Conservation (phyloP, 768 basidiomycete species). For the Boletus tomentosulus region DNA sequence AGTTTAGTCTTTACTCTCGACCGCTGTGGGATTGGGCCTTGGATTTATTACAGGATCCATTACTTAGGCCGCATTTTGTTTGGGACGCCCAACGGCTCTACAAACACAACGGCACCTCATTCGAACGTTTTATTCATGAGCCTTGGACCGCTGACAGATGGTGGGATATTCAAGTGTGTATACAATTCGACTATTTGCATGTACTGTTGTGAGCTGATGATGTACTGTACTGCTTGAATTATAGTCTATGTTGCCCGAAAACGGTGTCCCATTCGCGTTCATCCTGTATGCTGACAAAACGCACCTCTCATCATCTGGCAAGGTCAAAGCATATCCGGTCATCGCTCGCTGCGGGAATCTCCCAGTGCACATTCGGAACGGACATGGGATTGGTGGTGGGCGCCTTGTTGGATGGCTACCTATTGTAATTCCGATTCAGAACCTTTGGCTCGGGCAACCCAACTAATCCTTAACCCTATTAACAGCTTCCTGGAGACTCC, state of each 20-base stretch:
- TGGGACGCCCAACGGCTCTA: background rate
- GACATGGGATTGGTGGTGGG: background rate
- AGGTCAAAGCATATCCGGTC: background rate
- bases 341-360: no score
- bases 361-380: background rate
- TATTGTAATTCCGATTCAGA: no score
- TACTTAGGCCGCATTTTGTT: background rate
- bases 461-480: no score
- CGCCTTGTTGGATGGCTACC: no score
- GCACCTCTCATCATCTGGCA: background rate
- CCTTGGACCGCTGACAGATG: background rate
- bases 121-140: background rate
- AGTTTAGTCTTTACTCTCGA: background rate
- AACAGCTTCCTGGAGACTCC: no score
- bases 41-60: background rate
- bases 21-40: background rate
- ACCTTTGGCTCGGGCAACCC: no score
- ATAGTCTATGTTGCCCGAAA: background rate
- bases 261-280: background rate
- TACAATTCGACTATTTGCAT: no score
- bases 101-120: background rate
- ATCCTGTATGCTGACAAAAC: background rate
- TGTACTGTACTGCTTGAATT: no score
- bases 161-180: background rate
- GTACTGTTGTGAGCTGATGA: no score